phyloP scores from a whole-genome alignment of 2,329 filamentous ascomycete genomes.

The Nemania bipapillata region DNA sequence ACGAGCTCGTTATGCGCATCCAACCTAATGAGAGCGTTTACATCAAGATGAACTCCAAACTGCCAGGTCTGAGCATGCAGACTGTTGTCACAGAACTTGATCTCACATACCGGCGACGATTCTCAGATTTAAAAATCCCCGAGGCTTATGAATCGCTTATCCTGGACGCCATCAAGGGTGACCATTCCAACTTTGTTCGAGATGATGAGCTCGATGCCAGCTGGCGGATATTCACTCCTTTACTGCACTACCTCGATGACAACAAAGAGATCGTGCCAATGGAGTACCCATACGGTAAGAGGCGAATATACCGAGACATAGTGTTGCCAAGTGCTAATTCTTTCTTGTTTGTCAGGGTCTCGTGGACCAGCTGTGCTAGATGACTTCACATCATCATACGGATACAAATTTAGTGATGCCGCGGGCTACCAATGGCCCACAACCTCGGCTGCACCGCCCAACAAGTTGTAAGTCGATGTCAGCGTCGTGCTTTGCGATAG shows the following conservation, averaged over 20 bases:
- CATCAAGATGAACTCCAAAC: conserved; percentile 99
- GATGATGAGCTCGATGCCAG: conserved; percentile 96
- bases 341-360: conserved; percentile 72
- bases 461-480: conserved; percentile 77
- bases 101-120: conserved; percentile 95
- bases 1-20: conserved; percentile 98
- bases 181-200: conserved; percentile 99
- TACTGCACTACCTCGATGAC: conserved; percentile 97
- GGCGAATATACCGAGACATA: background rate
- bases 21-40: conserved; percentile 99
- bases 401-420: conserved; percentile 98
- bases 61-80: conserved; percentile 98
- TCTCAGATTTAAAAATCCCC: conserved; percentile 99
- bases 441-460: conserved; percentile 72
- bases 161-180: conserved; percentile 95
- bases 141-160: conserved; percentile 99
- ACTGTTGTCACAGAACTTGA: conserved; percentile 98
- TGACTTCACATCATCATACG: conserved; percentile 97
- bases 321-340: conserved; percentile 1
- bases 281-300: conserved; percentile 98
- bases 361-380: conserved; percentile 95
- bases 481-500: conserved; percentile 41
- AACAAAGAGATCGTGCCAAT: conserved; percentile 99
- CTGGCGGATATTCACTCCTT: conserved; percentile 98
- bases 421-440: conserved; percentile 96